Evolutionary conservation across 140 eudicot genomes (phyloP), one percentile per base, ranked within the genome.

Genomic region (Bidens hawaiensis): DNA sequence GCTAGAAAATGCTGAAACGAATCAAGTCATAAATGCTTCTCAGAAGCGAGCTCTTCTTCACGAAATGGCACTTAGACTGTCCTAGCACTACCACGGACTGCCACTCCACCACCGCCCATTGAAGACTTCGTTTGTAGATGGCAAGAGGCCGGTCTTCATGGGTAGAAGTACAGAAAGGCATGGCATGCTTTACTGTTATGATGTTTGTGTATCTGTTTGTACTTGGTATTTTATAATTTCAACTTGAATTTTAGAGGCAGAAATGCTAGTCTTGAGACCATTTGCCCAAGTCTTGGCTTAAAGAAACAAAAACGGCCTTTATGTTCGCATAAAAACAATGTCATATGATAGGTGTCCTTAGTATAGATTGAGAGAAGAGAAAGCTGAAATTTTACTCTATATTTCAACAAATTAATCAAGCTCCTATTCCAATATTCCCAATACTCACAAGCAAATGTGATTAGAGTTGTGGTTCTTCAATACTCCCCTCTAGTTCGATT

Each of bases 1-100:
- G 73, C 49, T 85, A 50, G 90, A 76, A 55, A 88, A 81, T 62
- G 95, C 97, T 4, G 97, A 85, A 76, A 82, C 95, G 36, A 86
- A 82, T 65, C 87, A 82, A 18, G 74, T 85, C 53, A 89, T 89
- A 9, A 79, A 78, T 64, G 86, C 93, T 34, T 78, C 93, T 41
- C 97, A 89, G 61, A 89, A 86, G 76, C 81, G 78, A 63, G 36
- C 75, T 24, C 89, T 85, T 46, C 85, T 89, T 28, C 89, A 89
- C 47, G 82, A 83, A 70, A 89, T 89, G 54, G 95, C 97, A 30
- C 84, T 89, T 57, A 84, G 78, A 77, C 82, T 89, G 67, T 76
- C 93, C 0, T 89, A 74, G 73, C 67, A 23, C 71, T 51, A 13
- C 67, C 57, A 41, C 22, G 16, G 4, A 17, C 52, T 41, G 21